Conservation (phyloP, 306 rosid genomes). For the Begonia peltatifolia region DNA sequence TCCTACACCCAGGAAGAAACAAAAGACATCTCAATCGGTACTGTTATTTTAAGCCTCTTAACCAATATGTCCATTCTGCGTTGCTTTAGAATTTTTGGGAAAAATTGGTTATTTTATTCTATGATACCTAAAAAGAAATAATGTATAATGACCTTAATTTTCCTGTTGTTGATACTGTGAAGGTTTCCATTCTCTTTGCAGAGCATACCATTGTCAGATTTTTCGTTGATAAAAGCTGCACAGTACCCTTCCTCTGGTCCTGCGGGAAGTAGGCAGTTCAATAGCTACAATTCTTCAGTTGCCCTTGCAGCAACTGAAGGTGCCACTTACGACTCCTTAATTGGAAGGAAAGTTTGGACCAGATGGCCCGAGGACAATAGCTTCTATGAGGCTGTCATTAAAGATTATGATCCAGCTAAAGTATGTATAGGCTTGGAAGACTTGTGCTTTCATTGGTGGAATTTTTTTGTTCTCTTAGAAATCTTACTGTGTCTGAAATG, state of each 20-base stretch:
- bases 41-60: slow-evolving; percentile 6
- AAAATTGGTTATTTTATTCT: not conserved
- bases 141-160: not conserved
- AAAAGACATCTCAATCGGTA: slow-evolving; percentile 77
- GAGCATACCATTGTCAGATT: slow-evolving; percentile 12
- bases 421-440: slow-evolving; percentile 6
- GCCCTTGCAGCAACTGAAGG: slow-evolving; percentile 23
- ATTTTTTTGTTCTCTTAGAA: not conserved
- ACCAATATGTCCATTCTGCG: slow-evolving; percentile 4
- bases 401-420: slow-evolving; percentile 22
- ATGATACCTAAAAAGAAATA: not conserved
- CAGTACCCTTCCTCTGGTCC: slow-evolving; percentile 27
- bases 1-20: slow-evolving; percentile 53
- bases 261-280: slow-evolving; percentile 22
- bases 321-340: slow-evolving; percentile 17
- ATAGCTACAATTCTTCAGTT: slow-evolving; percentile 26
- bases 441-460: not conserved
- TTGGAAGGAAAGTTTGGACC: slow-evolving; percentile 46
- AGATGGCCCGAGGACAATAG: slow-evolving; percentile 44
- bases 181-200: not conserved
- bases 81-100: not conserved
- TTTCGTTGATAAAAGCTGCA: slow-evolving; percentile 20
- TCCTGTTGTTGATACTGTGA: not conserved
- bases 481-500: too few relatives aligned
- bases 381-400: slow-evolving; percentile 38